Conservation (phyloP, 1,284 basidiomycete genomes). For the Tilletia setariae region DNA sequence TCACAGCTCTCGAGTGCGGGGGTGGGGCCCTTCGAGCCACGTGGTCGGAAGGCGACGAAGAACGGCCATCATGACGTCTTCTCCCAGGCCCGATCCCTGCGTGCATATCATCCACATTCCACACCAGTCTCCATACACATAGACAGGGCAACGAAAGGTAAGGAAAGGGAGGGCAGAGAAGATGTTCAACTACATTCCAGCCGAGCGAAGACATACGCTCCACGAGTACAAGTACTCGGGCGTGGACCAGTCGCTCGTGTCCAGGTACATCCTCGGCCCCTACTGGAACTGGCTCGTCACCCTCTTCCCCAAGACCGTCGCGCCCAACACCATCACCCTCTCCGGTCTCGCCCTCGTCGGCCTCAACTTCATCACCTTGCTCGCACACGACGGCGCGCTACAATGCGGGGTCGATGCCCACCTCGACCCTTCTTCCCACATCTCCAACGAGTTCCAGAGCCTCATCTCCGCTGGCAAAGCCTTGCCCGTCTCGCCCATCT, state of each 20-base stretch:
- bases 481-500: slow-evolving; percentile 33
- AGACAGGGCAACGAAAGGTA: too few species aligned
- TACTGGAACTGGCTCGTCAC: slow-evolving; percentile 95
- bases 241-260: slow-evolving; percentile 61
- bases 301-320: slow-evolving; percentile 79
- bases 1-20: too few species aligned
- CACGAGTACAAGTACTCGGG: slow-evolving; percentile 63
- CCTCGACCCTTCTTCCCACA: slow-evolving; percentile 34
- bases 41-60: too few species aligned
- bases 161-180: not conserved
- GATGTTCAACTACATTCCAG: slow-evolving; percentile 55
- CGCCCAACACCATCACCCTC: slow-evolving; percentile 70
- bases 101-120: too few species aligned
- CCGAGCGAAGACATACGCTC: slow-evolving; percentile 57
- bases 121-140: too few species aligned
- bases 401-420: slow-evolving; percentile 42
- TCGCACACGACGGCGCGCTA: slow-evolving; percentile 54
- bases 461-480: not conserved
- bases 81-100: too few species aligned
- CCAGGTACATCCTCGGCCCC: slow-evolving; percentile 76
- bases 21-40: too few species aligned
- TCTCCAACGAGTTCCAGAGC: slow-evolving; percentile 12
- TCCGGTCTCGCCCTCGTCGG: slow-evolving; percentile 75
- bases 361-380: slow-evolving; percentile 76
- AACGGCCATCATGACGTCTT: too few species aligned